These are phyloP conservation scores for Chrysanthemum seticuspe DNA, from an alignment of 129 eudicot genomes.

Conservation along the genomic window DNA sequence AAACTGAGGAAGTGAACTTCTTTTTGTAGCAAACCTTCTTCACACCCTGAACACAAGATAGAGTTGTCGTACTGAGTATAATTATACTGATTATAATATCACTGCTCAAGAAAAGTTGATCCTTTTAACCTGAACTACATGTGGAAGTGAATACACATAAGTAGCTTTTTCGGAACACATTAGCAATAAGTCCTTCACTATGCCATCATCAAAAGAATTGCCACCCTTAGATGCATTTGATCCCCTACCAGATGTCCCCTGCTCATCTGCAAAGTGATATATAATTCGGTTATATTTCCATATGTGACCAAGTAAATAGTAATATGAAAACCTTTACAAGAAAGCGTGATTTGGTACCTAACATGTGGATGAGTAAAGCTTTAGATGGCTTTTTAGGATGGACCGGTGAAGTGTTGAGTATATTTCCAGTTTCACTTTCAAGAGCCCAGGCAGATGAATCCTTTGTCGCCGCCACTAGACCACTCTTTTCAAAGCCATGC, in stretches of 20 bases:
- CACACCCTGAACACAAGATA: conserved; percentile 51
- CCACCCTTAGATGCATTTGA: conserved; percentile 41
- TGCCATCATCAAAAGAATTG: conserved; percentile 46
- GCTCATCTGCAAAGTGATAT: conserved; percentile 45
- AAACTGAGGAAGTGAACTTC: conserved; percentile 70
- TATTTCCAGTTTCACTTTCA: conserved; percentile 84
- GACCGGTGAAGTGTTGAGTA: conserved; percentile 51
- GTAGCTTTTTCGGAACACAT: conserved; percentile 90
- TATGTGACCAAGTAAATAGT: conserved; percentile 4
- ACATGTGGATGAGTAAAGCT: conserved; percentile 62
- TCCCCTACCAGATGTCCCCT: conserved; percentile 47
- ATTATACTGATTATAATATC: not conserved
- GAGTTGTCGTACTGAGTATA: not conserved
- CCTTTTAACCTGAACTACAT: conserved; percentile 62
- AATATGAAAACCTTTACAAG: conserved; percentile 14
- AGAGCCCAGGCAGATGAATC: conserved; percentile 87
- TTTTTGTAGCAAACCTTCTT: conserved; percentile 87
- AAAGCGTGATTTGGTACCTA: conserved; percentile 52
- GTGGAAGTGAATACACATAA: conserved; percentile 70
- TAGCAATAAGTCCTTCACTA: conserved; percentile 53
- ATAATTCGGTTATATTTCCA: conserved; percentile 10
- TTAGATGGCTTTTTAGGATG: conserved; percentile 81
- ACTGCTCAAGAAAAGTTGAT: not conserved
- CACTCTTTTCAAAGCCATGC: conserved; percentile 88
- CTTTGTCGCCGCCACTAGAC: conserved; percentile 60